Base-by-base conservation (phyloP, 2,329 filamentous ascomycete genomes). In the Biscogniauxia sp. region DNA sequence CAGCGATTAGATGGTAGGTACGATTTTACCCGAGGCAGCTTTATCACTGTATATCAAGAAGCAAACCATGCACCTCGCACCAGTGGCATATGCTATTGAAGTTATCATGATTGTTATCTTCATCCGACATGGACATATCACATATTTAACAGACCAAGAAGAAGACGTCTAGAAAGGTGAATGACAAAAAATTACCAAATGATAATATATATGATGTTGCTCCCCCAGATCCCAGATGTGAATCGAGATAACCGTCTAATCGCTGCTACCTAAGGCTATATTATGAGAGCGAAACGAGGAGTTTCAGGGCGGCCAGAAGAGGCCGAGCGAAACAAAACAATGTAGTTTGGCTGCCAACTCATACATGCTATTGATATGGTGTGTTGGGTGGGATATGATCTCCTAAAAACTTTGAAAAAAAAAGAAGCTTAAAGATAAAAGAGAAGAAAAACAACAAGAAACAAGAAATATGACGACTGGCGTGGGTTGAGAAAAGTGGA, bases 211-310 rank as follows among this genome's bases (percentile, higher is more conserved):
- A 59, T 19, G 62, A 60, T 57, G 54, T 61, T 56, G 55, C 59
- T 61, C 61, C 60, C 61, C 61, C 62, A 58, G n/a, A 55, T 58
- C 56, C 55, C 57, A 54, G 65, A 67, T 67, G 65, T 66, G 66
- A 68, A 68, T 66, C 64, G 61, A 64, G 63, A 59, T 64, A 59
- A 59, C 64, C 64, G 63, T 68, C 66, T 68, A 68, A 62, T 61
- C 60, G 63, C 61, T 63, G 64, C 63, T 63, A 63, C 53, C 56
- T 62, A 64, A 56, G 23, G 32, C 37, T 59, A 59, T 64, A 62
- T 65, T 63, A 63, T 50, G 64, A 57, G 56, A n/a, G 37, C 37
- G 37, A 45, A 45, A 45, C 37, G 11, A 45, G 37, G 17, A 17
- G 37, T 17, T 45, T 32, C 9, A 45, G 37, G 37, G 15, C 5